These are phyloP conservation scores for Irineochytrium annulatum DNA, from an alignment of 192 early-diverging fungal genomes.

Conservation along the genomic window DNA sequence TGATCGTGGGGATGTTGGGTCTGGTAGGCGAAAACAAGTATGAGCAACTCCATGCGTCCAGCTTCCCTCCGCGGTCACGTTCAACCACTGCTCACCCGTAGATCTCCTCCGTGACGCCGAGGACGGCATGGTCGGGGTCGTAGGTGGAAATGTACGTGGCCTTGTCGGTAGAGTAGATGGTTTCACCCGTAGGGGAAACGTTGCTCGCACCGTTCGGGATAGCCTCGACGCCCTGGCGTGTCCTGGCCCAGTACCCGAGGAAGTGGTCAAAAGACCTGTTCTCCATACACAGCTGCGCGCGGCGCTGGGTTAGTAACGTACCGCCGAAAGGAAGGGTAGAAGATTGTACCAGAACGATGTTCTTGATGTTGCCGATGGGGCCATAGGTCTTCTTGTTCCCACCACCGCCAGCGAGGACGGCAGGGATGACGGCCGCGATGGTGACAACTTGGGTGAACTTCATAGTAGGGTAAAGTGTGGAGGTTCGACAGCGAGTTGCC, in stretches of 20 bases:
- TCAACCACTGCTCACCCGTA: not conserved
- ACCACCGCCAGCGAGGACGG: too few species aligned
- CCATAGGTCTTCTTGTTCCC: too few species aligned
- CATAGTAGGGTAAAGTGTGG: too few species aligned
- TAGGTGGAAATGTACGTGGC: not conserved
- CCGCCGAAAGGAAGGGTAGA: too few species aligned
- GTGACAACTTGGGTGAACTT: too few species aligned
- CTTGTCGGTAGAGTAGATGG: conserved; percentile 1
- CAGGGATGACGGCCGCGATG: too few species aligned
- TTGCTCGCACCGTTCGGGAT: conserved; percentile 14
- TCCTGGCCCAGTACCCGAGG: conserved; percentile 6
- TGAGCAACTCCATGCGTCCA: not conserved
- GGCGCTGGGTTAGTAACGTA: too few species aligned
- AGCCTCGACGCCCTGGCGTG: conserved; percentile 1
- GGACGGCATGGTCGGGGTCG: not conserved
- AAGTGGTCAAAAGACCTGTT: conserved; percentile 25
- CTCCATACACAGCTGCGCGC: too few species aligned
- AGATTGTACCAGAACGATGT: too few species aligned
- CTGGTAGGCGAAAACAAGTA: not conserved
- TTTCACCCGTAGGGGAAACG: not conserved
- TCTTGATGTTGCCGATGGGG: too few species aligned
- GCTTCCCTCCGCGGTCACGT: not conserved
- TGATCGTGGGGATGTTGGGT: not conserved
- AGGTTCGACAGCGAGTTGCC: too few species aligned
- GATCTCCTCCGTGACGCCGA: not conserved